phyloP scores from a whole-genome alignment of 805 yeast genomes.

The fission yeast (Schizosaccharomyces pombe) region DNA sequence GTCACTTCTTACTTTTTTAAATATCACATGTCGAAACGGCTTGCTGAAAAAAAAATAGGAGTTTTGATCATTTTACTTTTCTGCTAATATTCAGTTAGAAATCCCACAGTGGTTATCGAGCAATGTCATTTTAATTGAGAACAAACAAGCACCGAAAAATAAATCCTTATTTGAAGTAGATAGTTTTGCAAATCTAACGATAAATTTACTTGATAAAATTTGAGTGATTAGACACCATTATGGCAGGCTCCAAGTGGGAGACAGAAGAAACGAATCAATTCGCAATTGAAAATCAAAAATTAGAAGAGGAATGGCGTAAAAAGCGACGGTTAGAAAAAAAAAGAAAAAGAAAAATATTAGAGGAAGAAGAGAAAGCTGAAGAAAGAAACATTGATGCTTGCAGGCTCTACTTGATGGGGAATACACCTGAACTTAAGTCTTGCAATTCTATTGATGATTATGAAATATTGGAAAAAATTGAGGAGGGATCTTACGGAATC shows the following conservation, averaged over 20 bases:
- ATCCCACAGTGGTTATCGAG: no score
- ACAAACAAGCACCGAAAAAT: no score
- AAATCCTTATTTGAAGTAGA: no score
- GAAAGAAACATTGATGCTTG: background rate
- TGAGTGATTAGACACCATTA: no score
- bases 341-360: background rate
- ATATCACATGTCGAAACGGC: no score
- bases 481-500: slow-evolving; percentile 25
- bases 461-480: slow-evolving; percentile 13
- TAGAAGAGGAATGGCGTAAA: background rate
- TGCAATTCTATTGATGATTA: slow-evolving; percentile 8
- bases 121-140: no score
- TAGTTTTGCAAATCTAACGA: no score
- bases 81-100: no score
- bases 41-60: no score
- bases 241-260: slow-evolving; percentile 1
- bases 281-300: background rate
- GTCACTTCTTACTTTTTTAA: no score
- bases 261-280: background rate
- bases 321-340: background rate
- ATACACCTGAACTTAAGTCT: background rate
- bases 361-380: background rate
- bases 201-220: no score
- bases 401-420: background rate
- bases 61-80: no score